A percentile compares a stretch with the other conserved stretches of the same genome.
phyloP scores from a whole-genome alignment of 768 basidiomycete species.

The Sporobolomyces phaffii region DNA sequence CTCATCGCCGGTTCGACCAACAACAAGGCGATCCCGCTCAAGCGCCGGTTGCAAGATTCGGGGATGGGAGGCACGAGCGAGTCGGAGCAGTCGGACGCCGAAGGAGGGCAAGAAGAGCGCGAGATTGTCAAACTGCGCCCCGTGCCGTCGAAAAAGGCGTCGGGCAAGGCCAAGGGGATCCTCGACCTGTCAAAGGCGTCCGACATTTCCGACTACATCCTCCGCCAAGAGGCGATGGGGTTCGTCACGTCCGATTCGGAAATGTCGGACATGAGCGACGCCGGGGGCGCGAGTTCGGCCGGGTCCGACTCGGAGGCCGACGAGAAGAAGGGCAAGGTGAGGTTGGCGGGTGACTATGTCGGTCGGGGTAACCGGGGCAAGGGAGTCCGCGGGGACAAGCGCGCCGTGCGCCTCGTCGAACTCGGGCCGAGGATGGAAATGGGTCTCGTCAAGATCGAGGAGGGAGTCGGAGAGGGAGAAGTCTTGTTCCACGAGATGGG shows the following conservation, averaged over 20 bases:
- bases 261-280: constrained; percentile 52
- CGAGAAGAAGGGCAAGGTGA: constrained; percentile 56
- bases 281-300: constrained; percentile 58
- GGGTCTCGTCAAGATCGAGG: constrained; percentile 82
- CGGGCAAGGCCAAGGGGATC: constrained; percentile 45
- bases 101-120: constrained; percentile 13
- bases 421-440: constrained; percentile 94
- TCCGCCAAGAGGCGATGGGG: constrained; percentile 56
- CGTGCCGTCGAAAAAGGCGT: constrained; percentile 1
- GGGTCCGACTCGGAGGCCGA: constrained; percentile 61
- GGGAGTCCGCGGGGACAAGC: constrained; percentile 64
- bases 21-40: constrained; percentile 42
- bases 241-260: constrained; percentile 50
- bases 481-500: constrained; percentile 94
- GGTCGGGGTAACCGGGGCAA: constrained; percentile 74
- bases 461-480: constrained; percentile 85
- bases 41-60: constrained; percentile 35
- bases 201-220: constrained; percentile 91
- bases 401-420: constrained; percentile 86
- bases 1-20: constrained; percentile 62
- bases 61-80: constrained; percentile 14
- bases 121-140: constrained; percentile 4
- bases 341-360: constrained; percentile 85
- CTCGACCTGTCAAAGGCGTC: constrained; percentile 81
- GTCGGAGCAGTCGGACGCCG: constrained; percentile 26